A percentile compares a stretch with the other conserved stretches of the same genome.
Evolutionary conservation across 1,284 basidiomycete genomes (phyloP).

Genomic region (Coniophora puteana): DNA sequence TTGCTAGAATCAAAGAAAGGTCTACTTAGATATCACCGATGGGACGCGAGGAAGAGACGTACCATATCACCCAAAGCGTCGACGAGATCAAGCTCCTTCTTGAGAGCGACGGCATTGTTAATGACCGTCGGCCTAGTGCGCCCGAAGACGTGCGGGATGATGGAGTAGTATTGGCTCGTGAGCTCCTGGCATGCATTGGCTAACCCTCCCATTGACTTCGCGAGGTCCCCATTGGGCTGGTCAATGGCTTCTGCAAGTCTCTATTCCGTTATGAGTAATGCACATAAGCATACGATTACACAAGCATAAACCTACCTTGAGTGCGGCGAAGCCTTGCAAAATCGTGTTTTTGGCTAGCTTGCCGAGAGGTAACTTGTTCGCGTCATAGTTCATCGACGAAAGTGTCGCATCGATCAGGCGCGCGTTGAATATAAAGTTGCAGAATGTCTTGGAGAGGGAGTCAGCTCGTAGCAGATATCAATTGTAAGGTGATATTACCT

Average conservation of each 20-base stretch:
- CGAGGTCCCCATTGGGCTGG: constrained; percentile 38
- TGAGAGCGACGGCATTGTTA: constrained; percentile 34
- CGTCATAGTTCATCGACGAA: constrained; percentile 70
- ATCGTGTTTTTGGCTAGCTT: constrained; percentile 57
- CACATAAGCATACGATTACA: not conserved
- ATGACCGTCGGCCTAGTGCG: constrained; percentile 47
- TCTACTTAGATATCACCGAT: constrained; percentile 1
- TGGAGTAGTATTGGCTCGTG: constrained; percentile 55
- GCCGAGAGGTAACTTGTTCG: constrained; percentile 63
- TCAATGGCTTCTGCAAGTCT: constrained; percentile 51
- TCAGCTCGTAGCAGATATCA: constrained; percentile 3
- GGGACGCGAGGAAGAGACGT: constrained; percentile 5
- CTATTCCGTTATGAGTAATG: constrained; percentile 22
- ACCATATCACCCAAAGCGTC: constrained; percentile 66
- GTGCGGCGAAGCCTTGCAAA: constrained; percentile 51
- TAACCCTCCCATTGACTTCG: constrained; percentile 34
- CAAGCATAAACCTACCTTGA: constrained; percentile 38
- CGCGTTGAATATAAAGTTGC: constrained; percentile 54
- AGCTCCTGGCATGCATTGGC: constrained; percentile 41
- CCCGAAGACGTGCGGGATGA: constrained; percentile 64
- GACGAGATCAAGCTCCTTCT: constrained; percentile 62
- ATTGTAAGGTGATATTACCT: constrained; percentile 30
- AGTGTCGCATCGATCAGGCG: constrained; percentile 55
- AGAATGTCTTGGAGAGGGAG: constrained; percentile 35
- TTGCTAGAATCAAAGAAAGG: constrained; percentile 36